Evolutionary conservation across 2,329 filamentous ascomycete genomes (phyloP).

Genomic region (Onygenales sp.): DNA sequence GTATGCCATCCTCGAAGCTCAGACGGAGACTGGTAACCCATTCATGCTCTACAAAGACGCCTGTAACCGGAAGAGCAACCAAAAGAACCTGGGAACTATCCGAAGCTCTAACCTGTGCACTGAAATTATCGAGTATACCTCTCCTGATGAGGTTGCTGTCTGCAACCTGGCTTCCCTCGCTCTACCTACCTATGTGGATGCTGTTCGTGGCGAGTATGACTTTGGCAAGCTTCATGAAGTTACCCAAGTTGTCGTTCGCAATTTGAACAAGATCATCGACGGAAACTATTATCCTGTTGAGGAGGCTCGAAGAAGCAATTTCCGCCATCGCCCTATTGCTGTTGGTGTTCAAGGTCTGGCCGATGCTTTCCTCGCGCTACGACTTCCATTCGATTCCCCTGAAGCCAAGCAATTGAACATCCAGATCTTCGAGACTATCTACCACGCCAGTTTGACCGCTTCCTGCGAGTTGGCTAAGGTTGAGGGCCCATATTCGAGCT

Average conservation of each 20-base stretch:
- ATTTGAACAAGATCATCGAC: constrained; percentile 97
- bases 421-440: constrained; percentile 99
- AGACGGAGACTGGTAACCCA: constrained; percentile 97
- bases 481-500: constrained; percentile 77
- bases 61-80: constrained; percentile 99
- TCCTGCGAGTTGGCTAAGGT: constrained; percentile 79
- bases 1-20: constrained; percentile 96
- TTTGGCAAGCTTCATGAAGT: constrained; percentile 97
- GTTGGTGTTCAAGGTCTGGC: constrained; percentile 96
- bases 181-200: constrained; percentile 83
- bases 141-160: constrained; percentile 95
- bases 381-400: constrained; percentile 91
- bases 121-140: constrained; percentile 95
- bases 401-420: constrained; percentile 91
- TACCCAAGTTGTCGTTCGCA: constrained; percentile 80
- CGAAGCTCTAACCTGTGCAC: constrained; percentile 98
- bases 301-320: constrained; percentile 91
- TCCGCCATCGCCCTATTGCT: constrained; percentile 91
- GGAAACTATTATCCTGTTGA: constrained; percentile 97
- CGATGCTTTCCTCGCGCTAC: constrained; percentile 93
- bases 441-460: constrained; percentile 85
- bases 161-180: constrained; percentile 96
- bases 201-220: constrained; percentile 75
- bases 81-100: constrained; percentile 98
- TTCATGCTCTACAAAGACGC: constrained; percentile 99